Conservation (phyloP, 768 basidiomycete genomes). For the Leccinum ochraceum region DNA sequence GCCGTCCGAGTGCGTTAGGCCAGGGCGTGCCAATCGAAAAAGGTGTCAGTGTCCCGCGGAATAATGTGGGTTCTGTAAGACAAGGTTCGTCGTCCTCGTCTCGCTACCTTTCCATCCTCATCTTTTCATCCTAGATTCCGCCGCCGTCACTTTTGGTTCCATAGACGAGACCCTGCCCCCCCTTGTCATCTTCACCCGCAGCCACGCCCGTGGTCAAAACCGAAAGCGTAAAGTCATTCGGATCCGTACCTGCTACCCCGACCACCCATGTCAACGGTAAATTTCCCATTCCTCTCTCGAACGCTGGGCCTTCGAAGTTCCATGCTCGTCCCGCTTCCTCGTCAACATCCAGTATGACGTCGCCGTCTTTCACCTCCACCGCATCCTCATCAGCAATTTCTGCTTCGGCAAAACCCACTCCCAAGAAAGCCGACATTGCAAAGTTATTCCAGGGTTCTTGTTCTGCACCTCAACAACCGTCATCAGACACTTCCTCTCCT, state of each 20-base stretch:
- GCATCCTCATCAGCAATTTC: slow-evolving; percentile 33
- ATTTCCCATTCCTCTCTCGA: slow-evolving; percentile 45
- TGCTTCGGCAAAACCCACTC: slow-evolving; percentile 33
- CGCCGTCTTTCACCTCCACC: slow-evolving; percentile 34
- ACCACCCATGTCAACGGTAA: slow-evolving; percentile 63
- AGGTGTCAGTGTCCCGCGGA: slow-evolving; percentile 72
- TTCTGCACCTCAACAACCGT: slow-evolving; percentile 45
- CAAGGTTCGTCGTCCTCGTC: slow-evolving; percentile 47
- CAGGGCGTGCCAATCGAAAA: slow-evolving; percentile 76
- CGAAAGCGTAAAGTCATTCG: slow-evolving; percentile 80
- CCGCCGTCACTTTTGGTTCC: slow-evolving; percentile 83
- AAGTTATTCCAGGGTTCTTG: slow-evolving; percentile 42
- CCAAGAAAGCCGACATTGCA: slow-evolving; percentile 40
- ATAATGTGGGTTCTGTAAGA: slow-evolving; percentile 63
- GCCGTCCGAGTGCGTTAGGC: slow-evolving; percentile 75
- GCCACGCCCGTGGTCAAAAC: slow-evolving; percentile 62
- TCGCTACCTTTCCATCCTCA: slow-evolving; percentile 9
- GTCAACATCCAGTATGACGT: slow-evolving; percentile 28
- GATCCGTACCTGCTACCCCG: slow-evolving; percentile 62
- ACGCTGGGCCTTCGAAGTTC: slow-evolving; percentile 39
- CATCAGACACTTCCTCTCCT: slow-evolving; percentile 60
- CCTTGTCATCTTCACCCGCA: slow-evolving; percentile 83
- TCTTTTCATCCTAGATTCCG: slow-evolving; percentile 45
- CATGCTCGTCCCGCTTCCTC: slow-evolving; percentile 28
- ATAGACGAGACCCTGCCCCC: slow-evolving; percentile 77